Evolutionary conservation across 306 rosid species (phyloP), one percentile per base, ranked within the genome.

Genomic region (Cicer judaicum): DNA sequence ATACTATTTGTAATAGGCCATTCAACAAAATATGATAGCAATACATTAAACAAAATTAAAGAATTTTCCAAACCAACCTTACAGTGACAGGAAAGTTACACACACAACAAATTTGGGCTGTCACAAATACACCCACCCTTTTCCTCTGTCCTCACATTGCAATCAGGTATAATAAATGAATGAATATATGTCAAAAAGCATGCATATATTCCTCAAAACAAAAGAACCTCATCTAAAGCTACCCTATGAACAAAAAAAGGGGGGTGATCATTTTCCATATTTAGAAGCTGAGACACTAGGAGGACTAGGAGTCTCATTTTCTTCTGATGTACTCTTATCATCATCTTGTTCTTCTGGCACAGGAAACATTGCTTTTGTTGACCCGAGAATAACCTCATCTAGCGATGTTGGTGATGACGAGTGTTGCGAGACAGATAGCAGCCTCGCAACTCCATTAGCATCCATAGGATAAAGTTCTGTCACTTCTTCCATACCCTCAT

Each of bases 401-500:
- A 85, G 82, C 18, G 89, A 80, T 14, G 75, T 49, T 7, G 82
- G 62, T 16, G 90, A 87, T 44, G 96, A 72, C 15, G 92, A 85
- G 21, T 34, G 81, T 16, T 93, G 84, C 2, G 91, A 81, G 62
- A 76, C 53, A 19, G 90, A 89, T 42, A 81, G 74, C 77, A 79
- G 41, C 47, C 67, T 62, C 7, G 86, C 53, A n/a, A 85, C 50
- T 7, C 84, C 93, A 11, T 70, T 60, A 49, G 73, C 47, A 62
- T 85, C 70, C 36, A 78, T 7, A 59, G 98, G 96, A 85, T 87
- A 92, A 55, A 88, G 91, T 83, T 94, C 91, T 10, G 95, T 75
- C 29, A 91, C 96, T 83, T 92, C 98, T 81, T 86, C 99, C 80
- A 79, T 88, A n/a, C 96, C 89, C 54, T 95, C 99, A 57, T 90